Percentiles rank a stretch among this genome's conserved stretches.
phyloP scores from a whole-genome alignment of 768 basidiomycete species.

The Cytidiella melzeri region DNA sequence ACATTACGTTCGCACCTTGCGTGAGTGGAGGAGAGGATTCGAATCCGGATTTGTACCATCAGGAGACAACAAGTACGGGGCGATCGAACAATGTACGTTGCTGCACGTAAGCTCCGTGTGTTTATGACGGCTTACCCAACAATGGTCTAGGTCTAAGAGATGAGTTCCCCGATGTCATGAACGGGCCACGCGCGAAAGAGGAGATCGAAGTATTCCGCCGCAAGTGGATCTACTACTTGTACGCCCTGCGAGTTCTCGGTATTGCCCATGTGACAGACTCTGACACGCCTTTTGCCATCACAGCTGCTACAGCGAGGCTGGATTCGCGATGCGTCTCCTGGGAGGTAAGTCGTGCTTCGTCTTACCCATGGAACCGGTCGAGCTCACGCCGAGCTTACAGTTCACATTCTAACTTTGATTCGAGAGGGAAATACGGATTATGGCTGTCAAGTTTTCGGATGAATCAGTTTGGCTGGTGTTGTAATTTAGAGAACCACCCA shows the following conservation, averaged over 20 bases:
- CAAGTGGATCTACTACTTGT: slow-evolving; percentile 46
- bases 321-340: slow-evolving; percentile 58
- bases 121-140: too few species aligned
- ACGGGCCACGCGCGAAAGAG: slow-evolving; percentile 31
- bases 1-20: slow-evolving; percentile 73
- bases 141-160: slow-evolving; percentile 43
- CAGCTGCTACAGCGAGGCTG: slow-evolving; percentile 70
- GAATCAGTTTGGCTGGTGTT: too few species aligned
- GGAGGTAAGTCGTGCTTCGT: slow-evolving; percentile 42
- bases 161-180: slow-evolving; percentile 56
- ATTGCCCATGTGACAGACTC: neutral
- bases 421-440: slow-evolving; percentile 58
- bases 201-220: slow-evolving; percentile 72
- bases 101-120: too few species aligned
- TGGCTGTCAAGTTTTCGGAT: slow-evolving; percentile 39
- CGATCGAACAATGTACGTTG: slow-evolving; percentile 46
- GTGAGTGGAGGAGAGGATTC: slow-evolving; percentile 70
- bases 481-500: too few species aligned
- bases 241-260: slow-evolving; percentile 16
- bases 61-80: slow-evolving; percentile 10
- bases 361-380: neutral
- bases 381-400: slow-evolving; percentile 24
- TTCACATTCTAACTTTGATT: slow-evolving; percentile 60
- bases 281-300: neutral
- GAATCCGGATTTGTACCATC: slow-evolving; percentile 43